Evolutionary conservation across 768 basidiomycete genomes (phyloP), one percentile per base, ranked within the genome.

Genomic region (Crepidotus variabilis): DNA sequence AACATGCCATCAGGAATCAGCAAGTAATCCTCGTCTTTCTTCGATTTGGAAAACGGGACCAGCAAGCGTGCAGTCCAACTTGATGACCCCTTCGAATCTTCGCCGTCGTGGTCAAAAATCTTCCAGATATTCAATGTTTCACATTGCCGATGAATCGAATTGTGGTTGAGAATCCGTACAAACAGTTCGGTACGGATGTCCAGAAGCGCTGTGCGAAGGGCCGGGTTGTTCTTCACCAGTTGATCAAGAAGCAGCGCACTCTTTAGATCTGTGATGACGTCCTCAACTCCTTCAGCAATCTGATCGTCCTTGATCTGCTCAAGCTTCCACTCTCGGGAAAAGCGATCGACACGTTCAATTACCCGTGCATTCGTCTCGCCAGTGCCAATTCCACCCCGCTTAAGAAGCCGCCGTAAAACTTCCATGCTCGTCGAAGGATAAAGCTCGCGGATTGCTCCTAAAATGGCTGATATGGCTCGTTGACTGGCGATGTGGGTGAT

Each of bases 381-480:
- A 20, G 14, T 5, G 39, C 39, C 39, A 20, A 5, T 5, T 43
- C 14, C 39, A 16, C 39, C 39, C 8, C 34, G 14, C 22, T 24
- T 52, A 24, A 32, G 11, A 13, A 22, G 18, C 2, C 39, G 39
- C 34, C 47, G 47, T 34, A 58, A 22, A 6, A 47, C 43, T 23
- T 43, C 33, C 10, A 49, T 36, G 10, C 47, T 58, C 11, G 57
- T 58, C 6, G 47, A 54, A 20, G 52, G 57, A 20, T 54, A 47
- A 9, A 50, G 22, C 4, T 48, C 47, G 33, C 35, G 57, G 18
- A 54, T 13, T 14, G 48, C n/a, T n/a, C 53, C 47, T 21, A 53
- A 58, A 24, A 58, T 11, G 1, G 34, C 47, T 8, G 46, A 24
- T 1, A 54, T 54, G 13, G 47, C 52, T 21, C 53, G 51, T 16